Evolutionary conservation across 257 asterid species (phyloP).

Genomic region (Solanum corneliomulleri): DNA sequence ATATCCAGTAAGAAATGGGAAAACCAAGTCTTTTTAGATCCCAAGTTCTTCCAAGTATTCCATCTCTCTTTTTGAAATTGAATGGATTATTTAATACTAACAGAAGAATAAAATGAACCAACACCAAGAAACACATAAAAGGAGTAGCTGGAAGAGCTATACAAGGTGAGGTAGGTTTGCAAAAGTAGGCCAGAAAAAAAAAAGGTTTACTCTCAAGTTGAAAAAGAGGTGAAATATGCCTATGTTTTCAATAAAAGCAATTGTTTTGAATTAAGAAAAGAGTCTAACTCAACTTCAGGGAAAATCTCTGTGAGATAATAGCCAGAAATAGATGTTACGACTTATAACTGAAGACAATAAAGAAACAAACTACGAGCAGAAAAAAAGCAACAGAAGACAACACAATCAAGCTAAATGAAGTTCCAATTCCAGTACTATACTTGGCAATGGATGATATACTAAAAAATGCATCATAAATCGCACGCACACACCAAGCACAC

Average conservation of each 20-base stretch:
- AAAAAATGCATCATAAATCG: no score
- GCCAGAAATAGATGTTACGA: neutral
- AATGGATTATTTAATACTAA: neutral
- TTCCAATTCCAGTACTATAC: no score
- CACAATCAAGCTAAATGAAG: no score
- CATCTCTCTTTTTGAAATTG: neutral
- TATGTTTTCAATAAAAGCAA: neutral
- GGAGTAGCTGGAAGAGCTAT: neutral
- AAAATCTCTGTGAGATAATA: neutral
- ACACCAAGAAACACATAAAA: neutral
- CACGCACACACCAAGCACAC: no score
- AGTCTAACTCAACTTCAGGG: neutral
- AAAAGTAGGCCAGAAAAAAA: neutral
- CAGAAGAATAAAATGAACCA: neutral
- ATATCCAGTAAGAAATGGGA: neutral
- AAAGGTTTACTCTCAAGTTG: neutral
- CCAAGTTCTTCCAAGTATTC: neutral
- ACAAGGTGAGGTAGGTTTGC: neutral
- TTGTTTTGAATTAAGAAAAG: neutral
- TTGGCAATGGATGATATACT: no score
- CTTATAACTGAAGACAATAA: neutral
- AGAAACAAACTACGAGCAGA: neutral
- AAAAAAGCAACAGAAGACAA: no score
- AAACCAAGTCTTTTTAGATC: neutral
- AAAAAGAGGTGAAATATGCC: neutral